phyloP scores from a whole-genome alignment of 805 yeast species.

The Candida sanyiensis region DNA sequence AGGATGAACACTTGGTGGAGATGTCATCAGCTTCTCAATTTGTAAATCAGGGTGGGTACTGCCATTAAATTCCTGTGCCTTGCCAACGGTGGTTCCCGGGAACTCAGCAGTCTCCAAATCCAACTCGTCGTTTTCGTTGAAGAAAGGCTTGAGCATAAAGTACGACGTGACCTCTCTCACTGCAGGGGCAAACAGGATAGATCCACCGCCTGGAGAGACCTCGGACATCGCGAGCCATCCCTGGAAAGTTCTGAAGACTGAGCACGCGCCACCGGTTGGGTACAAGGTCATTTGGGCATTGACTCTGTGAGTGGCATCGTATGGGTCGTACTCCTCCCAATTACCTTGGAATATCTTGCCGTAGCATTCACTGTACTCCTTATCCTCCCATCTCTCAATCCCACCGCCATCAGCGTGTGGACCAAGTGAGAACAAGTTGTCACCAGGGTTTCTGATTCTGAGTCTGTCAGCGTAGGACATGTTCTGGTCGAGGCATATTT shows the following conservation, averaged over 20 bases:
- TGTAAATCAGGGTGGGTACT: constrained; percentile 26
- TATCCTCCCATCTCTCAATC: constrained; percentile 43
- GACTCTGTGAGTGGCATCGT: constrained; percentile 30
- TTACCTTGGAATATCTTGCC: constrained; percentile 32
- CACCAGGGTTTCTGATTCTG: constrained; percentile 37
- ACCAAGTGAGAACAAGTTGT: constrained; percentile 27
- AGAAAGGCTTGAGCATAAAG: constrained; percentile 36
- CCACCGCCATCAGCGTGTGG: constrained; percentile 40
- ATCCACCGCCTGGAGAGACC: constrained; percentile 35
- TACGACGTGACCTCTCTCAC: constrained; percentile 35
- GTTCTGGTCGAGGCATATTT: constrained; percentile 29
- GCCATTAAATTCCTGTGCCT: constrained; percentile 30
- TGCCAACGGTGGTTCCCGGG: constrained; percentile 36
- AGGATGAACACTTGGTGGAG: constrained; percentile 34
- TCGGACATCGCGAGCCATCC: constrained; percentile 39
- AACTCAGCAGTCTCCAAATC: constrained; percentile 30
- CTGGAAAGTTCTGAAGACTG: constrained; percentile 37
- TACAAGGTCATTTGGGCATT: constrained; percentile 32
- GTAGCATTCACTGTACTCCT: constrained; percentile 32
- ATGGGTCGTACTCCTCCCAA: constrained; percentile 42
- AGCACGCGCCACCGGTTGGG: constrained; percentile 25
- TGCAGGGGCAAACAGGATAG: constrained; percentile 33
- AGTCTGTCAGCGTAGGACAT: constrained; percentile 39
- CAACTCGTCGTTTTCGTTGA: constrained; percentile 28
- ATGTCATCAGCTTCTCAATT: constrained; percentile 29